A percentile compares a stretch with the other conserved stretches of the same genome.
These are phyloP conservation scores for Paraglomus brasilianum DNA, from an alignment of 192 early-diverging fungal genomes.

Conservation along the genomic window DNA sequence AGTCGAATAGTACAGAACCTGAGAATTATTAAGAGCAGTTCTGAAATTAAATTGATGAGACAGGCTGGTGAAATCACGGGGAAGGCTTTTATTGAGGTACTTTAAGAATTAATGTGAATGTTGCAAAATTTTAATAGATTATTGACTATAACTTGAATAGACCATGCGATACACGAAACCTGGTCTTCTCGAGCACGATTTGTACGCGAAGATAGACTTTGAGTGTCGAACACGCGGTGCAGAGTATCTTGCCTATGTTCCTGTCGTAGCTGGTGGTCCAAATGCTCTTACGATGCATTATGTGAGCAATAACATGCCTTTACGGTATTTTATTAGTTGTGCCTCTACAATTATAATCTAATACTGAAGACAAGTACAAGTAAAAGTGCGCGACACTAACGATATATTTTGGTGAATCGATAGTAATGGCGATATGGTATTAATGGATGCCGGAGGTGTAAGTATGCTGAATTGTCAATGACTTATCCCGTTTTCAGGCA, in stretches of 20 bases:
- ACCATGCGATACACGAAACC: slow-evolving; percentile 77
- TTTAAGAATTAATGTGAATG: not conserved
- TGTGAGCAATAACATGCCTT: slow-evolving; percentile 76
- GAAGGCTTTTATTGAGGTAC: slow-evolving; percentile 72
- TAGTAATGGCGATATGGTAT: slow-evolving; percentile 76
- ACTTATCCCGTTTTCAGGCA: not conserved
- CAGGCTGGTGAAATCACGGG: slow-evolving; percentile 74
- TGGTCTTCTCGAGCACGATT: slow-evolving; percentile 66
- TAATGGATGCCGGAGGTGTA: slow-evolving; percentile 85
- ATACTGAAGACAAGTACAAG: not conserved
- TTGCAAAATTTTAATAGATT: not conserved
- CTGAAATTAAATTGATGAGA: slow-evolving; percentile 80
- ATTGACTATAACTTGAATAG: slow-evolving; percentile 22
- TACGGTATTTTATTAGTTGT: slow-evolving; percentile 41
- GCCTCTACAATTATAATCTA: not conserved
- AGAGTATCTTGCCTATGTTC: slow-evolving; percentile 83
- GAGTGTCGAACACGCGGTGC: slow-evolving; percentile 61
- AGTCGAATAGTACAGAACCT: slow-evolving; percentile 70
- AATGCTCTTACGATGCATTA: slow-evolving; percentile 96
- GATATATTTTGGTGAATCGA: not conserved
- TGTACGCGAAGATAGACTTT: slow-evolving; percentile 77
- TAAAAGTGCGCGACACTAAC: not conserved
- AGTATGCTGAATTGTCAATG: slow-evolving; percentile 5
- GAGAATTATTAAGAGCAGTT: slow-evolving; percentile 73
- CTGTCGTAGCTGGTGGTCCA: slow-evolving; percentile 89